A percentile compares a stretch with the other conserved stretches of the same genome.
phyloP scores from a whole-genome alignment of 805 yeast genomes.

The Saccharomycopsis oosterbeekiorum region DNA sequence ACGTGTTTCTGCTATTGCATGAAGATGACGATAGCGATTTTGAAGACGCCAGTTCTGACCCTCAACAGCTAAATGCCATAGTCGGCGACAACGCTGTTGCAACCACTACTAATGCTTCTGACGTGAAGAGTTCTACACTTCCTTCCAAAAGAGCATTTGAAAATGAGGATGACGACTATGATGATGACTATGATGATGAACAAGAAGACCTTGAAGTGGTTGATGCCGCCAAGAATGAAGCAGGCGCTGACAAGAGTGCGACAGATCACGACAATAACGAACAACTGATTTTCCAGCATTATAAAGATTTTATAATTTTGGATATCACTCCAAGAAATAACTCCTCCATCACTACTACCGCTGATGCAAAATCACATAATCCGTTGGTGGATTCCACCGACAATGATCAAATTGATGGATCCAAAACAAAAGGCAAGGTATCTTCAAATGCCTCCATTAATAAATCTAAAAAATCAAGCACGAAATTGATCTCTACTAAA shows the following conservation, averaged over 20 bases:
- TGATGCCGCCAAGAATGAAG: neutral
- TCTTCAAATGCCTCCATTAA: neutral
- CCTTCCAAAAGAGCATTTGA: neutral
- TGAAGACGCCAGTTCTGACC: conserved; percentile 14
- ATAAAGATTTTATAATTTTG: conserved; percentile 2
- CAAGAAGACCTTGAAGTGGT: conserved; percentile 16
- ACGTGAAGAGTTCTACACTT: too few relatives aligned
- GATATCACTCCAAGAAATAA: neutral
- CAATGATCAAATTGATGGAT: too few relatives aligned
- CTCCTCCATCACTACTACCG: too few relatives aligned
- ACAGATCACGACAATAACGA: conserved; percentile 3
- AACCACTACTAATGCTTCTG: neutral
- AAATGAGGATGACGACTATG: conserved; percentile 13
- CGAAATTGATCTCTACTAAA: conserved; percentile 8
- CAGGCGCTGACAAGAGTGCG: conserved; percentile 1
- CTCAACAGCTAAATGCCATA: neutral
- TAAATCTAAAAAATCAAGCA: neutral
- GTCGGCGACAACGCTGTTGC: neutral
- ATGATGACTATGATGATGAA: conserved; percentile 20
- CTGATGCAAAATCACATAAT: neutral
- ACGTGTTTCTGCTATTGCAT: conserved; percentile 4
- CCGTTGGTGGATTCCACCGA: neutral
- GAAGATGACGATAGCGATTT: conserved; percentile 18
- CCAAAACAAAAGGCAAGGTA: too few relatives aligned
- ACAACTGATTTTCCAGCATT: conserved; percentile 1